phyloP scores from a whole-genome alignment of 305 asterid genomes.

The Fraxinus angustifolia region DNA sequence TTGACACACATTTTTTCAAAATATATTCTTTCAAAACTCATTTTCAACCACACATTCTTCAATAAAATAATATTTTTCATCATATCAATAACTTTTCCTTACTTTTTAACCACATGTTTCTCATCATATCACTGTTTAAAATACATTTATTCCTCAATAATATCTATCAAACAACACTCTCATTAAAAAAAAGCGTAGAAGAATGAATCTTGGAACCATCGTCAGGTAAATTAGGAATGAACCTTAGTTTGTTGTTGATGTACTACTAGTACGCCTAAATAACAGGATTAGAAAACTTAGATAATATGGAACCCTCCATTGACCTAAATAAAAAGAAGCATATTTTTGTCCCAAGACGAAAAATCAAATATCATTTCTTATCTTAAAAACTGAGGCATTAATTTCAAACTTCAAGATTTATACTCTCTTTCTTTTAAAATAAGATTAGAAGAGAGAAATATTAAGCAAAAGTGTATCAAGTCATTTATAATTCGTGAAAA shows the following conservation, averaged over 20 bases:
- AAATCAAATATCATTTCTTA: constrained; percentile 5
- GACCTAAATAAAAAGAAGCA: constrained; percentile 13
- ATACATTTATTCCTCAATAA: too few relatives aligned
- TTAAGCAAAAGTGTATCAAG: not conserved
- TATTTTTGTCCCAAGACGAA: not conserved
- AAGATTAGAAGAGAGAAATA: not conserved
- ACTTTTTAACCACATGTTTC: too few relatives aligned
- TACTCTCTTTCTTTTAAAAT: not conserved
- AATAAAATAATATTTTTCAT: too few relatives aligned
- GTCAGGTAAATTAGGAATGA: not conserved
- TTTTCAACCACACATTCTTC: too few relatives aligned
- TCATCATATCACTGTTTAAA: too few relatives aligned
- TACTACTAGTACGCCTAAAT: not conserved
- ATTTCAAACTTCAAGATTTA: constrained; percentile 3
- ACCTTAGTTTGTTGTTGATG: not conserved
- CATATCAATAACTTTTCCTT: too few relatives aligned
- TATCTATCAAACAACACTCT: too few relatives aligned
- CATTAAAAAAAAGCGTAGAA: not conserved
- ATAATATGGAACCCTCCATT: not conserved
- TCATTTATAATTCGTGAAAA: not conserved
- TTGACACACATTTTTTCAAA: too few relatives aligned
- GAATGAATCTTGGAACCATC: not conserved
- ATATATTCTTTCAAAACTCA: too few relatives aligned
- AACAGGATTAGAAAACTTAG: constrained; percentile 3
- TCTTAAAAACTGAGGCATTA: constrained; percentile 4